phyloP scores from a whole-genome alignment of 495 filamentous ascomycete genomes.

The Aspergillus mulundensis region DNA sequence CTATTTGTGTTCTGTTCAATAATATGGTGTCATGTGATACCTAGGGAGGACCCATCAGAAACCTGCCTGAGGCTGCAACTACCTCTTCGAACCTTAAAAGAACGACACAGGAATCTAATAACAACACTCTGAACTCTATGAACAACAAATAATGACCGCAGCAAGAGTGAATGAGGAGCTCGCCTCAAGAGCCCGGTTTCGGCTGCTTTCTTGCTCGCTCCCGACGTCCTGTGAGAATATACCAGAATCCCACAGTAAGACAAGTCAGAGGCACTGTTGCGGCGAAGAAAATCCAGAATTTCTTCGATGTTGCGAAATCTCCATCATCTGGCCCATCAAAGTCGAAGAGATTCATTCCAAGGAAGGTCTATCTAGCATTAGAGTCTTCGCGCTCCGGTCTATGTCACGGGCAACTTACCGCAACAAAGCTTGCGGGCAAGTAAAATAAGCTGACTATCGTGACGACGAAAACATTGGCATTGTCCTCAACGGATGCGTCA shows the following conservation, averaged over 20 bases:
- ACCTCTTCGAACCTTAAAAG: no score
- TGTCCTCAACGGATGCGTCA: constrained; percentile 32
- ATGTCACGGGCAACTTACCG: constrained; percentile 21
- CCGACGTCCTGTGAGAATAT: constrained; percentile 7
- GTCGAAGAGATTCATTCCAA: constrained; percentile 30
- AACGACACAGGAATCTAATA: no score
- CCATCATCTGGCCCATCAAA: constrained; percentile 12
- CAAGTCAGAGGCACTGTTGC: constrained; percentile 26
- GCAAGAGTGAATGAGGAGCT: not conserved
- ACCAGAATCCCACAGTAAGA: constrained; percentile 23
- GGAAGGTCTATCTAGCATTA: not conserved
- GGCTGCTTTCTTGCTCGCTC: not conserved
- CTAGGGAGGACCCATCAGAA: no score
- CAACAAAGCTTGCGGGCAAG: constrained; percentile 39
- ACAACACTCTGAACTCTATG: not conserved
- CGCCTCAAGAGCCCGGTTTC: not conserved
- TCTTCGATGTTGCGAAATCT: constrained; percentile 19
- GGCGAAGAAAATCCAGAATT: constrained; percentile 35
- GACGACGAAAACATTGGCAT: constrained; percentile 22
- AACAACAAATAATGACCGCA: not conserved
- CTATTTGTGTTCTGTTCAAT: no score
- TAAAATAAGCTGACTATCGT: constrained; percentile 37
- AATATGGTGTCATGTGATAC: no score
- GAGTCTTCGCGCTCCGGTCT: not conserved
- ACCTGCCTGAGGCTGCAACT: no score